Evolutionary conservation across 192 early-diverging fungal species (phyloP).

Genomic region (Borealophlyctis nickersoniae): DNA sequence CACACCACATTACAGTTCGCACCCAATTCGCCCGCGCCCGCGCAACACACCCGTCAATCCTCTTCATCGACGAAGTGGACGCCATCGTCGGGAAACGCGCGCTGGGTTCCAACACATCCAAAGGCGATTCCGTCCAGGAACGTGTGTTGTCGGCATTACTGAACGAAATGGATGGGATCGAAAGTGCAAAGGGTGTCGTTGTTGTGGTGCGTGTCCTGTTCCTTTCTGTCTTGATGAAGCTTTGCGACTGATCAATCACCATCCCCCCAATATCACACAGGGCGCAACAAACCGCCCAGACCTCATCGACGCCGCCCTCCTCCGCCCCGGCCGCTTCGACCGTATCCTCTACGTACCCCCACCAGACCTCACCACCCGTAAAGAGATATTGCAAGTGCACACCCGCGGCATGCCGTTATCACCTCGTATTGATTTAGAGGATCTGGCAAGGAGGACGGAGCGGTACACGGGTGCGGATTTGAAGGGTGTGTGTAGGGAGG

Average conservation of each 20-base stretch:
- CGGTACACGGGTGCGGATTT: slow-evolving; percentile 79
- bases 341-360: slow-evolving; percentile 74
- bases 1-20: too few relatives aligned
- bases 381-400: slow-evolving; percentile 67
- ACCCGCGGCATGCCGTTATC: slow-evolving; percentile 57
- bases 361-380: slow-evolving; percentile 47
- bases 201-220: slow-evolving; percentile 65
- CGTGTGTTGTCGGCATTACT: slow-evolving; percentile 79
- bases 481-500: slow-evolving; percentile 60
- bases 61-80: slow-evolving; percentile 98
- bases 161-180: slow-evolving; percentile 99
- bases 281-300: slow-evolving; percentile 86
- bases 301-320: slow-evolving; percentile 81
- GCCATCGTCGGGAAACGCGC: slow-evolving; percentile 89
- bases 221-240: too few relatives aligned
- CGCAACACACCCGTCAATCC: slow-evolving; percentile 71
- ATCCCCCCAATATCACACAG: slow-evolving; percentile 31
- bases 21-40: slow-evolving; percentile 79
- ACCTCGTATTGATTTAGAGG: slow-evolving; percentile 42
- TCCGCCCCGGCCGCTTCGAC: slow-evolving; percentile 87
- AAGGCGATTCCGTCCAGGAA: slow-evolving; percentile 76
- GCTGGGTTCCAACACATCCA: slow-evolving; percentile 36
- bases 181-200: slow-evolving; percentile 75
- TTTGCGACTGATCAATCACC: too few relatives aligned
- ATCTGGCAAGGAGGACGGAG: slow-evolving; percentile 47